A percentile compares a stretch with the other conserved stretches of the same genome.
phyloP scores from a whole-genome alignment of 352 stramenopile genomes.

The Phytophthora fragariaefolia region DNA sequence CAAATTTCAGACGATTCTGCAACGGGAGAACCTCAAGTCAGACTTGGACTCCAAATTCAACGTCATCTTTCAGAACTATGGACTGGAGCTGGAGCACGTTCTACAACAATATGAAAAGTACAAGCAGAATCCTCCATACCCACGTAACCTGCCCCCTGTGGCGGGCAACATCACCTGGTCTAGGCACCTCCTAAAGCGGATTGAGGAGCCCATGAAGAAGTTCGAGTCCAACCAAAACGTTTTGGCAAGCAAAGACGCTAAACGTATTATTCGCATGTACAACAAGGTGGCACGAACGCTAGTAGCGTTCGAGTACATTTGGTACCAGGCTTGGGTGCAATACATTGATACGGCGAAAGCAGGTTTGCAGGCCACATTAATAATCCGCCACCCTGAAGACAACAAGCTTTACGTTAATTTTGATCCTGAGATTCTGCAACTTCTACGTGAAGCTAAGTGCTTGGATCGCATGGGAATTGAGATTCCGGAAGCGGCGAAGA shows the following conservation, averaged over 20 bases:
- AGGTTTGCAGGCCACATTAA: conserved; percentile 97
- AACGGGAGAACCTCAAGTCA: conserved; percentile 98
- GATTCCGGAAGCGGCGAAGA: conserved; percentile 97
- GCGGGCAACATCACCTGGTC: conserved; percentile 99
- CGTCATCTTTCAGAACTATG: conserved; percentile 99
- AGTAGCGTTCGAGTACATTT: conserved; percentile 99
- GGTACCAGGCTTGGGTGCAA: conserved; percentile 98
- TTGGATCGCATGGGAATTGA: conserved; percentile 98
- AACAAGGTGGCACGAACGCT: conserved; percentile 99
- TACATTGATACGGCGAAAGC: conserved; percentile 98
- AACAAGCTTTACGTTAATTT: conserved; percentile 99
- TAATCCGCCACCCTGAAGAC: conserved; percentile 98
- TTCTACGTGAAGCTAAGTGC: conserved; percentile 97
- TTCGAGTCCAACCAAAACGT: conserved; percentile 99
- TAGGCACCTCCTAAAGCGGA: conserved; percentile 97
- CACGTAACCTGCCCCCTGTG: conserved; percentile 96
- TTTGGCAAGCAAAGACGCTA: conserved; percentile 96
- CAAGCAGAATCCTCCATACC: conserved; percentile 97
- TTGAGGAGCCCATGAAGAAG: conserved; percentile 99
- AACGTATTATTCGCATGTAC: conserved; percentile 99
- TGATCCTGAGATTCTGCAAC: conserved; percentile 97
- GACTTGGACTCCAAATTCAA: conserved; percentile 99
- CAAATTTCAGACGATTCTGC: conserved; percentile 98
- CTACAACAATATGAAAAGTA: conserved; percentile 99
- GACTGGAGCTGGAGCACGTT: conserved; percentile 97